Percentiles rank a stretch among this genome's conserved stretches.
Conservation (phyloP, 768 basidiomycete genomes). For the Suillus lakei region DNA sequence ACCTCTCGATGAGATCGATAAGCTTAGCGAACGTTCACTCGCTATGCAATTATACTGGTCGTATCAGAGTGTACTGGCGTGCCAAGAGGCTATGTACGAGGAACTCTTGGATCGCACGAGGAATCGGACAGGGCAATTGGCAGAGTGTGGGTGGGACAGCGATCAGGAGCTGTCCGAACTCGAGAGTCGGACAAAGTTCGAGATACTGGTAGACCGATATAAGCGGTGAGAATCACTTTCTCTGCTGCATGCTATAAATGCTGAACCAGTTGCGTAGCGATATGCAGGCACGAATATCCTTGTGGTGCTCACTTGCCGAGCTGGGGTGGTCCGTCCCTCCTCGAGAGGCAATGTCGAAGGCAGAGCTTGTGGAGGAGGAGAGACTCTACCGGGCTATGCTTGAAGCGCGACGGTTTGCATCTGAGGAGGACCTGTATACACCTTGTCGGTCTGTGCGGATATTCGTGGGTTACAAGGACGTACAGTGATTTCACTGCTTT, state of each 20-base stretch:
- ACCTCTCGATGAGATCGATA: conserved; percentile 46
- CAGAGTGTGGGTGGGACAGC: conserved; percentile 71
- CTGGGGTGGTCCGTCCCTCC: conserved; percentile 63
- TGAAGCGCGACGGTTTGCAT: conserved; percentile 57
- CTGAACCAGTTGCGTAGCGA: conserved; percentile 44
- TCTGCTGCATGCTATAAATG: background rate
- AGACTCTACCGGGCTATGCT: conserved; percentile 63
- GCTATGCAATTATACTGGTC: conserved; percentile 74
- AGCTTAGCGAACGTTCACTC: conserved; percentile 60
- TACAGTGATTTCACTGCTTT: background rate
- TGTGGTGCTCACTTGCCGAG: conserved; percentile 66
- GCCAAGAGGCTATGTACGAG: conserved; percentile 81
- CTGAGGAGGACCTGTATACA: conserved; percentile 53
- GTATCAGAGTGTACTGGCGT: conserved; percentile 65
- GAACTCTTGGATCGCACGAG: conserved; percentile 66
- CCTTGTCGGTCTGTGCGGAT: conserved; percentile 65
- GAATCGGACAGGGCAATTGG: conserved; percentile 56
- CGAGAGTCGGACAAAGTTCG: conserved; percentile 61
- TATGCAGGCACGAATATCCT: conserved; percentile 64
- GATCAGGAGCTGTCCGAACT: conserved; percentile 64
- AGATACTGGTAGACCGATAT: conserved; percentile 61
- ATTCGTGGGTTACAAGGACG: conserved; percentile 60
- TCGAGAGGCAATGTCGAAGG: conserved; percentile 67
- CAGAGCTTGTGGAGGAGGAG: conserved; percentile 71
- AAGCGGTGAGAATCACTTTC: conserved; percentile 45